A percentile compares a stretch with the other conserved stretches of the same genome.
phyloP scores from a whole-genome alignment of 306 rosid genomes.

The Psophocarpus tetragonolobus region DNA sequence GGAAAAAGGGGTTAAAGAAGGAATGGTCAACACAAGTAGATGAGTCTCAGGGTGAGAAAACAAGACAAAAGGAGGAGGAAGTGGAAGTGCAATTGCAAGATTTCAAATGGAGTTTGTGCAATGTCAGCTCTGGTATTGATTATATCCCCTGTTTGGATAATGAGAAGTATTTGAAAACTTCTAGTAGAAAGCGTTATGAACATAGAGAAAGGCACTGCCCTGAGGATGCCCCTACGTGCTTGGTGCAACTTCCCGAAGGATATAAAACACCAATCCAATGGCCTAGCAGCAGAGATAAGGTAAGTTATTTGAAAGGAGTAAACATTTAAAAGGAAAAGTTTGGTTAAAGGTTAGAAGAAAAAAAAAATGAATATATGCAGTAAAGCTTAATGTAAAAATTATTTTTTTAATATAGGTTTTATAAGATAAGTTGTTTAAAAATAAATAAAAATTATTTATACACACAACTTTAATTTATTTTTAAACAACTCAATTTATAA shows the following conservation, averaged over 20 bases:
- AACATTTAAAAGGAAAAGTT: neutral
- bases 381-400: too few relatives aligned
- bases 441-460: too few relatives aligned
- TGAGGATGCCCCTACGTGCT: constrained; percentile 69
- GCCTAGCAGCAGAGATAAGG: constrained; percentile 87
- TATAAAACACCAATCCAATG: constrained; percentile 58
- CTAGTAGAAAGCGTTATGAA: constrained; percentile 58
- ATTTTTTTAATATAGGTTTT: too few relatives aligned
- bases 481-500: too few relatives aligned
- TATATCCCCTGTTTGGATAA: constrained; percentile 87
- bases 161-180: constrained; percentile 49
- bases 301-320: neutral
- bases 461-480: too few relatives aligned
- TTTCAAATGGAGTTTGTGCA: constrained; percentile 68
- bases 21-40: constrained; percentile 64
- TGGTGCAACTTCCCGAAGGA: constrained; percentile 55
- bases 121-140: constrained; percentile 60
- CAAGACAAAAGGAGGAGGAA: constrained; percentile 54
- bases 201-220: constrained; percentile 90
- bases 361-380: too few relatives aligned
- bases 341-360: too few relatives aligned
- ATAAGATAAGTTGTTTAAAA: too few relatives aligned
- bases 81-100: constrained; percentile 34
- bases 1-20: constrained; percentile 42
- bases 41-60: constrained; percentile 61